Evolutionary conservation across 2,329 filamentous ascomycete species (phyloP).

Genomic region (Chaetomium olivaceum): DNA sequence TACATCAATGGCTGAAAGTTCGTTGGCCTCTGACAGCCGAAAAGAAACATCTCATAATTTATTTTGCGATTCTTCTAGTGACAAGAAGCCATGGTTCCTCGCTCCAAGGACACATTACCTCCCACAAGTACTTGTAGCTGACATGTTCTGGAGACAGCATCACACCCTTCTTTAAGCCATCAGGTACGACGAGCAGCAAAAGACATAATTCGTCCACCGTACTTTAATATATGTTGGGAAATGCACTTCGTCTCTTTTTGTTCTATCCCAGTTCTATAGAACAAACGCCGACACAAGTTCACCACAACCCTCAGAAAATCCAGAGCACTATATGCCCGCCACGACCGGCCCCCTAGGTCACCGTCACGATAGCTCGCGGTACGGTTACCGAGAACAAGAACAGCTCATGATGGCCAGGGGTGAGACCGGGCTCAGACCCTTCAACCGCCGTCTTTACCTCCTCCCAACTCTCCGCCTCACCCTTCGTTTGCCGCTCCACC

Average conservation of each 20-base stretch:
- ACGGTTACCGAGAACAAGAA: conserved; percentile 36
- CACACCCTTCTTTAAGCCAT: too few species aligned
- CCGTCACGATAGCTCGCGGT: conserved; percentile 3
- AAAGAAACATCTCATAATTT: too few species aligned
- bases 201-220: not conserved
- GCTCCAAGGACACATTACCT: too few species aligned
- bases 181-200: too few species aligned
- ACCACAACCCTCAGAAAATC: not conserved
- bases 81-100: too few species aligned
- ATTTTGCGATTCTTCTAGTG: too few species aligned
- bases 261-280: not conserved
- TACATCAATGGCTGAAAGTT: too few species aligned
- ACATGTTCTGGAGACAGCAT: too few species aligned
- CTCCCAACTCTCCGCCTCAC: not conserved
- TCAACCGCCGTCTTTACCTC: not conserved
- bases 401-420: conserved; percentile 24
- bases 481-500: not conserved
- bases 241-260: not conserved
- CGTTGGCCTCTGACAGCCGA: too few species aligned
- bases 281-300: not conserved
- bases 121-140: too few species aligned
- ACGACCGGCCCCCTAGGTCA: not conserved
- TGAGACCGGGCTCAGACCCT: not conserved
- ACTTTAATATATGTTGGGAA: not conserved
- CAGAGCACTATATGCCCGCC: not conserved